These are phyloP conservation scores for Sclerotinia trifoliorum DNA, from an alignment of 2,329 filamentous ascomycete species.

Conservation along the genomic window DNA sequence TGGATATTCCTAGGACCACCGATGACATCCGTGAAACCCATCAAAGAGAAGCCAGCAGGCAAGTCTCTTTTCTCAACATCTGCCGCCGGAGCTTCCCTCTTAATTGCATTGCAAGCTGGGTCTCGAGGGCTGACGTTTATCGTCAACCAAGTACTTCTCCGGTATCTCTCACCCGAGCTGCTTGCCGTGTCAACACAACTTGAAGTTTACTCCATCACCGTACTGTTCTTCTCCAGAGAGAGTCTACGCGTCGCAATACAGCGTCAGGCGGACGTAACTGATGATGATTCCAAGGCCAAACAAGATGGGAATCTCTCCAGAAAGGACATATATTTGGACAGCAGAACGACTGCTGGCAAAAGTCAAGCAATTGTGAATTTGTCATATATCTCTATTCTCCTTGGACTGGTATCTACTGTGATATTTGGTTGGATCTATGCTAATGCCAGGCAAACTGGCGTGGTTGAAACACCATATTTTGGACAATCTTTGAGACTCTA, in stretches of 20 bases:
- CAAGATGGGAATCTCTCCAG: neutral
- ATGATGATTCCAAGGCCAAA: slow-evolving; percentile 21
- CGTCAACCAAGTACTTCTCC: slow-evolving; percentile 87
- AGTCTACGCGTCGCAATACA: slow-evolving; percentile 89
- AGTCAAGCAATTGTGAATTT: slow-evolving; percentile 84
- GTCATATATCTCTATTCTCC: slow-evolving; percentile 71
- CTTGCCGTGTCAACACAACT: slow-evolving; percentile 86
- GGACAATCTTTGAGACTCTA: slow-evolving; percentile 53
- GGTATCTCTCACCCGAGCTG: slow-evolving; percentile 79
- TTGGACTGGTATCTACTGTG: slow-evolving; percentile 65
- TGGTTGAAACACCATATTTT: slow-evolving; percentile 62
- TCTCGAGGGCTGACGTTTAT: slow-evolving; percentile 88
- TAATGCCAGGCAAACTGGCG: slow-evolving; percentile 47
- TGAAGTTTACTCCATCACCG: slow-evolving; percentile 87
- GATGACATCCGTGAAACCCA: neutral
- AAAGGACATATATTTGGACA: slow-evolving; percentile 5
- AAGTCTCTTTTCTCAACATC: slow-evolving; percentile 27
- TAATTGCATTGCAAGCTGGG: slow-evolving; percentile 82
- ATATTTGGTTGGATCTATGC: slow-evolving; percentile 68
- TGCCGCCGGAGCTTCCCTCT: slow-evolving; percentile 39
- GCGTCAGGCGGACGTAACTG: slow-evolving; percentile 56
- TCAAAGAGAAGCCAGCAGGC: slow-evolving; percentile 5
- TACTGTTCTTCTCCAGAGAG: slow-evolving; percentile 93
- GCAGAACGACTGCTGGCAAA: slow-evolving; percentile 40
- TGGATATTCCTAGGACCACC: neutral